Base-by-base conservation (phyloP, 768 basidiomycete species). In the Collybia mongolica region DNA sequence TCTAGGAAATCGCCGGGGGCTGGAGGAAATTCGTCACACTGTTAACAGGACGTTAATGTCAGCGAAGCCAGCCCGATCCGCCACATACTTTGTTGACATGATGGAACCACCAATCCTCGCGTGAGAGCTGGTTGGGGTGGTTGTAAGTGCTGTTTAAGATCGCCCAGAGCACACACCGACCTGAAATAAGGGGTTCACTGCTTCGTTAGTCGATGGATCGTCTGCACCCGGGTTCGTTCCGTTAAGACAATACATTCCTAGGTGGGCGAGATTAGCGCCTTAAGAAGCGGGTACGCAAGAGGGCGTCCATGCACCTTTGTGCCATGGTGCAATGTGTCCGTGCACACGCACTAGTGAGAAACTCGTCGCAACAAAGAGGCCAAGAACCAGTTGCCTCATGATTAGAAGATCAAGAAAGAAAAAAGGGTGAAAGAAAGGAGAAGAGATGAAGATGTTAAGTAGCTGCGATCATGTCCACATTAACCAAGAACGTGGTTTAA, bases 211-310 rank as follows among this genome's bases (percentile, higher is more conserved):
- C 59, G 77, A 77, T 17, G 65, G 60, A 52, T 77, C 65, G 12
- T 65, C 56, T 2, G 39, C 26, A 14, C 68, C 67, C 5, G 32
- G 32, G 6, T 60, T 48, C 8, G 54, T 65, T 32, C 70, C 77
- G 58, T 77, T 72, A 0, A 73, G 46, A 49, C 74, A 76, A 54
- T 73, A 79, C 77, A 78, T 79, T 38, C 68, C 70, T 58, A 19
- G 36, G 11, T 5, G 8, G 41, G 17, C 22, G 32, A 29, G 14
- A 46, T 17, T 26, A 32, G 17, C 37, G 36, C 17, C n/a, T 6
- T 22, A 24, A 11, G 7, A 29, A 19, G 14, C 20, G 9, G 29
- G 40, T n/a, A 15, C 28, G 11, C 23, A 29, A 32, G 6, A 12
- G 15, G 35, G 22, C 28, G 24, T 32, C 19, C 7, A n/a, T 37